These are phyloP conservation scores for Aphanoascus verrucosus DNA, from an alignment of 2,329 filamentous ascomycete species.

Conservation along the genomic window DNA sequence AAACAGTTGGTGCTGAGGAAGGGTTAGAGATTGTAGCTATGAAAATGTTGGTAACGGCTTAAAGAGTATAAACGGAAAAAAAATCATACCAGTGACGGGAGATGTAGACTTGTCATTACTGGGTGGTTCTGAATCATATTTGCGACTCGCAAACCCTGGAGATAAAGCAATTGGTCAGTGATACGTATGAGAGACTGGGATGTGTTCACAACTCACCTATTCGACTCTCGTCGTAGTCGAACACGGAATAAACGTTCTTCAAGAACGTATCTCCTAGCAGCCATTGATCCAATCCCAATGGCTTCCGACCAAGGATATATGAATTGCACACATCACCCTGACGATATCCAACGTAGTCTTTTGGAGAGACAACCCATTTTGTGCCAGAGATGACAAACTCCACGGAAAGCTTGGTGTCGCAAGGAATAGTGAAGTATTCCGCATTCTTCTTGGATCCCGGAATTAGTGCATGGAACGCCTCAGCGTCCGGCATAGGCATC, in stretches of 20 bases:
- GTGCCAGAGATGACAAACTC: slow-evolving; percentile 58
- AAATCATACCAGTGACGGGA: background rate
- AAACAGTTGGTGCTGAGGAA: background rate
- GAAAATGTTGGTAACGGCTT: background rate
- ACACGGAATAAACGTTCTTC: slow-evolving; percentile 81
- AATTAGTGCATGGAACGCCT: slow-evolving; percentile 56
- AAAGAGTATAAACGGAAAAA: background rate
- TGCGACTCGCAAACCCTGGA: slow-evolving; percentile 12
- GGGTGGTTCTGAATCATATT: background rate
- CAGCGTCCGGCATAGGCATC: slow-evolving; percentile 56
- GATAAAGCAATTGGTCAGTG: background rate
- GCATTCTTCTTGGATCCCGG: slow-evolving; percentile 49
- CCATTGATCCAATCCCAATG: slow-evolving; percentile 55
- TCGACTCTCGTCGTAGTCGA: slow-evolving; percentile 55
- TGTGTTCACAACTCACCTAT: slow-evolving; percentile 23
- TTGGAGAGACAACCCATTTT: slow-evolving; percentile 54
- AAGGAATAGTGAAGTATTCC: slow-evolving; percentile 61
- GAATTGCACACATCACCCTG: slow-evolving; percentile 43
- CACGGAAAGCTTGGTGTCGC: slow-evolving; percentile 51
- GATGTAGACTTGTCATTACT: background rate
- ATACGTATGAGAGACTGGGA: background rate
- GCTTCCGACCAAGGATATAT: slow-evolving; percentile 62
- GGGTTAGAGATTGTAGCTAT: background rate
- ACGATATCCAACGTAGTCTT: slow-evolving; percentile 53
- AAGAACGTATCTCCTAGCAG: slow-evolving; percentile 76